Evolutionary conservation across 768 basidiomycete genomes (phyloP), one percentile per base, ranked within the genome.

Genomic region (Mycena indigotica): DNA sequence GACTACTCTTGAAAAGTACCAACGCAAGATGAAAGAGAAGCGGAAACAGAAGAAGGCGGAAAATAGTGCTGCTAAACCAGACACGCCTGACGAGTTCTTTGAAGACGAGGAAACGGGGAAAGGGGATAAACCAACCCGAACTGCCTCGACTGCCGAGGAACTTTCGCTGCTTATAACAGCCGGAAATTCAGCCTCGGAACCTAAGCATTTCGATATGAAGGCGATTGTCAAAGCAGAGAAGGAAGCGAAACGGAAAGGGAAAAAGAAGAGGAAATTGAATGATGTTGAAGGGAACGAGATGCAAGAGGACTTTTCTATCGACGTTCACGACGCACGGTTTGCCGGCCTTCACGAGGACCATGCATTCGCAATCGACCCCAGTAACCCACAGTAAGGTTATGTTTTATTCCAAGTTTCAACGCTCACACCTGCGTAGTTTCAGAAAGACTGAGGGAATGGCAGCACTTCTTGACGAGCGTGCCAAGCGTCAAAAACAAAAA

Each of bases 351-450:
- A 94, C 65, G 93, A 97, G 64, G 89, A 98, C 67, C 86, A 92
- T 65, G 83, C 87, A 28, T 98, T 92, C 63, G 95, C 96, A 0
- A 95, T 99, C 63, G 97, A 99, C 72, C 96, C 97, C 19, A 91
- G 85, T 52, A 91, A 98, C 74, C 94, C 96, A 69, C 91, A 87
- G 96, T 97, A 68, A 62, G 94, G 80, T 12, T 50, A 15, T 10
- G 28, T 44, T 61, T 29, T 35, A 29, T 50, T 25, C 52, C 56
- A 55, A 56, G 53, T 62, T 21, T 61, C 26, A 32, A 57, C 52
- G 23, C 25, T 57, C 49, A 8, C 32, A 35, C 8, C 32, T 17
- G 8, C 32, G 8, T 35, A 98, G 95, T 55, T 98, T 90, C 78
- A 93, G 89, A 71, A 94, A 90, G 77, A 95, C 96, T 1, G 92